Evolutionary conservation across 768 basidiomycete genomes (phyloP).

Genomic region (Phlebiopsis flavidoalba): DNA sequence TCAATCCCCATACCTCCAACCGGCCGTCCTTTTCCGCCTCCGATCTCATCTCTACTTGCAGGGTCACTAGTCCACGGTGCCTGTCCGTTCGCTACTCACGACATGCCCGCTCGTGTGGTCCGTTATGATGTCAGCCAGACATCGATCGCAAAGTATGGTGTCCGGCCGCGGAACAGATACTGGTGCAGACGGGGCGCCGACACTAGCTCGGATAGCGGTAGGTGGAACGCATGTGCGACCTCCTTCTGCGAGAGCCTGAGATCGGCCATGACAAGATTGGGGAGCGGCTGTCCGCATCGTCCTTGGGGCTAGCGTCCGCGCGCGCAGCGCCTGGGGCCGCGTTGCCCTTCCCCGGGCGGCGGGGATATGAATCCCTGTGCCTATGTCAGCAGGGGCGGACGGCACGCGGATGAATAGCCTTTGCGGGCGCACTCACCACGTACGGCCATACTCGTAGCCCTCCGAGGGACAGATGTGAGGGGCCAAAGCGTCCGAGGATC

Average conservation of each 20-base stretch:
- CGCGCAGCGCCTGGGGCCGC: conserved; percentile 1
- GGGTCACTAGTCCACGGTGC: conserved; percentile 29
- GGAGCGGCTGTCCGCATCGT: conserved; percentile 39
- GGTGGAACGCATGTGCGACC: conserved; percentile 68
- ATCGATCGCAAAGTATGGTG: conserved; percentile 63
- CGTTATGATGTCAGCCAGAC: conserved; percentile 54
- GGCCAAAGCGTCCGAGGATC: conserved; percentile 59
- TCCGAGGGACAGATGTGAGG: conserved; percentile 51
- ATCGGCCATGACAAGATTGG: conserved; percentile 50
- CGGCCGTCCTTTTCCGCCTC: conserved; percentile 37
- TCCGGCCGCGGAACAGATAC: conserved; percentile 49
- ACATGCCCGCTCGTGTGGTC: conserved; percentile 10
- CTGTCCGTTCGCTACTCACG: conserved; percentile 11
- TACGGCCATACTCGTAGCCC: conserved; percentile 72
- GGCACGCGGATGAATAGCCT: background rate
- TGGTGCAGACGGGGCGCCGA: conserved; percentile 43
- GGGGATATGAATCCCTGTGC: conserved; percentile 28
- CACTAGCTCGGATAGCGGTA: conserved; percentile 51
- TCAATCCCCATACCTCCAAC: conserved; percentile 78
- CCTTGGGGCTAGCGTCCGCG: conserved; percentile 11
- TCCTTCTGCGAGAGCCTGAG: conserved; percentile 54
- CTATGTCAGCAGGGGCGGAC: background rate
- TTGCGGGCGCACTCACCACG: conserved; percentile 47
- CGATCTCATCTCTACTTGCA: conserved; percentile 36
- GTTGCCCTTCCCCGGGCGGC: background rate